Base-by-base conservation (phyloP, 148 eudicot genomes). In the Talinum fruticosum region DNA sequence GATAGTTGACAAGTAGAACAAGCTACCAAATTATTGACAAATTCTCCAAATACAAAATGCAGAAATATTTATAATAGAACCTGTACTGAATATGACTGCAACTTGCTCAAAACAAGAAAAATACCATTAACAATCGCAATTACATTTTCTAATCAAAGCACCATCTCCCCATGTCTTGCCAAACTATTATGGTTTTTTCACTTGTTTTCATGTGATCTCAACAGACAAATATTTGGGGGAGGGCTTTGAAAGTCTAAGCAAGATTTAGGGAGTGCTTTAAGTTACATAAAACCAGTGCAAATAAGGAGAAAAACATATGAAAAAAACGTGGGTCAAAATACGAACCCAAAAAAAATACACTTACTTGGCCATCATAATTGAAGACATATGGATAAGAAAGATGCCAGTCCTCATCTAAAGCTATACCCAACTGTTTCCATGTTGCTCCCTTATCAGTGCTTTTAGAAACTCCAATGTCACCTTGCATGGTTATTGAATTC, bases 381-480 rank as follows among this genome's bases (percentile, higher is more conserved):
- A 96, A 96, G 79, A 96, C 85, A 75, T 87, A 96, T 28, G 99
- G 99, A 80, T 87, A 93, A 49, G 99, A 96, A 76, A 96, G 97
- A 84, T 96, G 99, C 99, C 99, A 96, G 35, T 89, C 90, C 75
- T 96, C 99, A 84, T 96, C 97, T 79, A 96, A 86, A 71, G 93
- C 99, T 74, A 87, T 83, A 53, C 99, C 99, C 85, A 96, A 74
- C 73, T 82, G 93, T 85, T 93, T 79, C 99, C 99, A 96, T 37
- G 97, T 87, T 34, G 90, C 97, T 75, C 99, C 99, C 28, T 88
- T 90, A 78, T 96, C 97, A 13, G 76, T 73, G 87, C 99, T 96
- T 89, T 84, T 86, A 34, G 97, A 88, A 77, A 96, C 99, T 65
- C 93, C 99, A 76, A 96, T 96, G 83, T 96, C 99, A 68, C 99